phyloP scores from a whole-genome alignment of 805 yeast species.

The Kazachstania taianensis region DNA sequence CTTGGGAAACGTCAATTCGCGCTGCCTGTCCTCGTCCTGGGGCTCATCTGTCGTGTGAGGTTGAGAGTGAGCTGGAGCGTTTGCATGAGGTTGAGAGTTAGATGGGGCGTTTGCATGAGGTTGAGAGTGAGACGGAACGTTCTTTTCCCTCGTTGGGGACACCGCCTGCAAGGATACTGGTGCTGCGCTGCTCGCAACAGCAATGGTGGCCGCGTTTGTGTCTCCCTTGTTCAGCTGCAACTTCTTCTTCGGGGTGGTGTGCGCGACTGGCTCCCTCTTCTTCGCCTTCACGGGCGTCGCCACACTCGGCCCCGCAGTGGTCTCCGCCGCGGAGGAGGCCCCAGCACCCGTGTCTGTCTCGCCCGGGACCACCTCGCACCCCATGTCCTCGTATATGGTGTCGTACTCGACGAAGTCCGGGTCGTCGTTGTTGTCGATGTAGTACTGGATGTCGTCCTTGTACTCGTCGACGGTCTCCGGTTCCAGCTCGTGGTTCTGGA shows the following conservation, averaged over 20 bases:
- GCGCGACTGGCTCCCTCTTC: slow-evolving; percentile 23
- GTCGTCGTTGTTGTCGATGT: slow-evolving; percentile 88
- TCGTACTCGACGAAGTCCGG: slow-evolving; percentile 91
- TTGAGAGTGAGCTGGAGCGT: background rate
- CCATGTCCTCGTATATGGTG: slow-evolving; percentile 80
- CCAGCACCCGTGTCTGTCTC: background rate
- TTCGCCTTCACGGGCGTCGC: slow-evolving; percentile 4
- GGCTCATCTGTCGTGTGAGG: background rate
- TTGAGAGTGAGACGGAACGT: slow-evolving; percentile 6
- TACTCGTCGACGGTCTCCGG: slow-evolving; percentile 67
- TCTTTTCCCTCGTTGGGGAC: slow-evolving; percentile 1
- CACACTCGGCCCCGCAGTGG: background rate
- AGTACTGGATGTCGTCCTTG: slow-evolving; percentile 84
- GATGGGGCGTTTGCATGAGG: slow-evolving; percentile 6
- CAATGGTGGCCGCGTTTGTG: background rate
- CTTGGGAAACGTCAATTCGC: slow-evolving; percentile 18
- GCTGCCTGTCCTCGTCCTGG: slow-evolving; percentile 2
- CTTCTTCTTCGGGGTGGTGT: slow-evolving; percentile 31
- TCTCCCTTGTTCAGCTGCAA: slow-evolving; percentile 3
- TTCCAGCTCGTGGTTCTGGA: slow-evolving; percentile 73
- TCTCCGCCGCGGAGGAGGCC: background rate
- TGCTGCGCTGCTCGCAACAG: background rate
- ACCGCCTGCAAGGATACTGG: background rate
- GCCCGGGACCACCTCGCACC: slow-evolving; percentile 37
- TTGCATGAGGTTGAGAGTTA: background rate